phyloP scores from a whole-genome alignment of 306 rosid species.

The Senna siamea region DNA sequence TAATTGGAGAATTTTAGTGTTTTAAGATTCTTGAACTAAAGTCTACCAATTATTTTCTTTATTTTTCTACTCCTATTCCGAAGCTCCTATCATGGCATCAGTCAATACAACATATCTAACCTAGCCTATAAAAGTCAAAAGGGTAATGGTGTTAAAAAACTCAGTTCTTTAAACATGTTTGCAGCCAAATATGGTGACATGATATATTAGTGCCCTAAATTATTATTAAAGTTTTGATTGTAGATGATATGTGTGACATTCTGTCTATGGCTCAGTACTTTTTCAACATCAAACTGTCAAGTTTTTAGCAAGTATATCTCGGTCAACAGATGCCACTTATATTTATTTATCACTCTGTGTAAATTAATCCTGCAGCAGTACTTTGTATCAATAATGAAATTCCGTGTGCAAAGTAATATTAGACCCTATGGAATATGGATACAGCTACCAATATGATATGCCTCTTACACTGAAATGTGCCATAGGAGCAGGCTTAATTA shows the following conservation, averaged over 20 bases:
- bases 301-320: background rate
- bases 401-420: constrained; percentile 6
- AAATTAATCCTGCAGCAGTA: constrained; percentile 24
- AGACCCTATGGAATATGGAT: constrained; percentile 4
- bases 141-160: no score
- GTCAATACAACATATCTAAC: no score
- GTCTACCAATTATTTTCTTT: no score
- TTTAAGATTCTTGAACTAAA: no score
- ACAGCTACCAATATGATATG: constrained; percentile 11
- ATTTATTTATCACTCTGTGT: background rate
- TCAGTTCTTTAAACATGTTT: no score
- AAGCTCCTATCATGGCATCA: no score
- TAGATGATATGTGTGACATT: background rate
- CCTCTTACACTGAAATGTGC: constrained; percentile 26
- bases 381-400: constrained; percentile 12
- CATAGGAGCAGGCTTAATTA: constrained; percentile 1
- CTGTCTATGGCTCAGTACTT: no score
- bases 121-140: no score
- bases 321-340: background rate
- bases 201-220: background rate
- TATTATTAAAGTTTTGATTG: background rate
- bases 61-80: no score
- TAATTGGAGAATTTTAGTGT: no score
- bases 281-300: no score
- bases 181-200: background rate